Evolutionary conservation across 176 grass and related monocot species (phyloP).

Genomic region (Thinopyrum elongatum): DNA sequence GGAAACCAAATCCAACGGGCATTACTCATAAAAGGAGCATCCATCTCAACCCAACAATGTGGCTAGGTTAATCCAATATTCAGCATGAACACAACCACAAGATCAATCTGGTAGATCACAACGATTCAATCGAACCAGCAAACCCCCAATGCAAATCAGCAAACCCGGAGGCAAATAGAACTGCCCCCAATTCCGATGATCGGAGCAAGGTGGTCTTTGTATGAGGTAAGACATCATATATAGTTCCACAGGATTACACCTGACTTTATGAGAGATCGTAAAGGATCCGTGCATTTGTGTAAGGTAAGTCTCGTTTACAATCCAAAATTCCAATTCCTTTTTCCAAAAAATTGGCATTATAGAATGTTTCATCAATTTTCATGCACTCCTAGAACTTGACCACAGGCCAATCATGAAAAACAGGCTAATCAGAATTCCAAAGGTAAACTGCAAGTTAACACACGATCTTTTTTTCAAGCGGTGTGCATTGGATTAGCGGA

Average conservation of each 20-base stretch:
- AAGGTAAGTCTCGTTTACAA: not conserved
- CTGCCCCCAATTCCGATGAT: not conserved
- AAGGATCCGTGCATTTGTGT: not conserved
- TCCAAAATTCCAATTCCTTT: not conserved
- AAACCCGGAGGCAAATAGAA: not conserved
- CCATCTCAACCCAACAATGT: not conserved
- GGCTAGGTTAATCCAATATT: not conserved
- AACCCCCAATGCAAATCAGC: not conserved
- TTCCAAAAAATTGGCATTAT: not conserved
- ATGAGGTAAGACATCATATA: not conserved
- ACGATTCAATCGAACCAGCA: not conserved
- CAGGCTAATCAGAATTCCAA: not conserved
- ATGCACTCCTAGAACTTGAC: not conserved
- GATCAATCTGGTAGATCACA: not conserved
- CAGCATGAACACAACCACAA: not conserved
- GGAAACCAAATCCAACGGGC: not conserved
- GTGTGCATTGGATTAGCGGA: not conserved
- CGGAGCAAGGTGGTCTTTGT: not conserved
- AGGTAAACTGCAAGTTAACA: not conserved
- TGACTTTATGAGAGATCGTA: not conserved
- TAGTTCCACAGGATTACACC: not conserved
- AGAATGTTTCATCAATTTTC: not conserved
- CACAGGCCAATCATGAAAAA: not conserved
- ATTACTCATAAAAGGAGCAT: not conserved
- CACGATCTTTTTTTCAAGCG: not conserved